These are phyloP conservation scores for Austropuccinia psidii DNA, from an alignment of 1,284 basidiomycete species.

Conservation along the genomic window DNA sequence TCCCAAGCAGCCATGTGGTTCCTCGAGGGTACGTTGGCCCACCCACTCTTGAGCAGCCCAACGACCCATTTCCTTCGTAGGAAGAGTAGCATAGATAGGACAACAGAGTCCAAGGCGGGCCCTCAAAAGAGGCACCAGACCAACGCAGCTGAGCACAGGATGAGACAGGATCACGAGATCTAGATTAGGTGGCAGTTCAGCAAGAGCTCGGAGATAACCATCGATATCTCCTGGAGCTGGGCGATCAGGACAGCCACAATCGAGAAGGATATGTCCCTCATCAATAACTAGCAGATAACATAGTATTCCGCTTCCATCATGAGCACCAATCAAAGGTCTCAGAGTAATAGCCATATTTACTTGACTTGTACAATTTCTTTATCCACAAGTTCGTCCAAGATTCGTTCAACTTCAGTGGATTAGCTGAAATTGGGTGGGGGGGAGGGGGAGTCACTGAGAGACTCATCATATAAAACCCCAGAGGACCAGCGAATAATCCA, in stretches of 20 bases:
- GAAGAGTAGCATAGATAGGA: constrained; percentile 87
- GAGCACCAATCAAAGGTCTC: constrained; percentile 40
- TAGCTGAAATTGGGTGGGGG: too few species aligned
- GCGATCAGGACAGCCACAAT: constrained; percentile 19
- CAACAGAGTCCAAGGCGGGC: constrained; percentile 79
- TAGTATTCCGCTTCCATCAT: constrained; percentile 44
- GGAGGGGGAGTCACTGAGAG: too few species aligned
- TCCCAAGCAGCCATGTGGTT: constrained; percentile 49
- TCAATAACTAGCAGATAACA: constrained; percentile 85
- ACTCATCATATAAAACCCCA: too few species aligned
- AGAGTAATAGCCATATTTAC: constrained; percentile 43
- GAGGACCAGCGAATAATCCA: too few species aligned
- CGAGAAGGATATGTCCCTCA: constrained; percentile 71
- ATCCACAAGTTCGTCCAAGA: too few species aligned
- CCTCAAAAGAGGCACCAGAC: constrained; percentile 67
- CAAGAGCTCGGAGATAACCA: constrained; percentile 30
- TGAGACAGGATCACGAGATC: constrained; percentile 87
- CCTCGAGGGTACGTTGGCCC: constrained; percentile 54
- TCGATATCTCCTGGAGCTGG: not conserved
- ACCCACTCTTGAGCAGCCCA: constrained; percentile 56
- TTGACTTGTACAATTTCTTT: too few species aligned
- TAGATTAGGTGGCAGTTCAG: constrained; percentile 55
- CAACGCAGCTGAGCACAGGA: constrained; percentile 78
- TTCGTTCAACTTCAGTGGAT: too few species aligned
- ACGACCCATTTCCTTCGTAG: constrained; percentile 90